Base-by-base conservation (phyloP, 1,139 yeast species). In the Yamadazyma spencermartinsiae region DNA sequence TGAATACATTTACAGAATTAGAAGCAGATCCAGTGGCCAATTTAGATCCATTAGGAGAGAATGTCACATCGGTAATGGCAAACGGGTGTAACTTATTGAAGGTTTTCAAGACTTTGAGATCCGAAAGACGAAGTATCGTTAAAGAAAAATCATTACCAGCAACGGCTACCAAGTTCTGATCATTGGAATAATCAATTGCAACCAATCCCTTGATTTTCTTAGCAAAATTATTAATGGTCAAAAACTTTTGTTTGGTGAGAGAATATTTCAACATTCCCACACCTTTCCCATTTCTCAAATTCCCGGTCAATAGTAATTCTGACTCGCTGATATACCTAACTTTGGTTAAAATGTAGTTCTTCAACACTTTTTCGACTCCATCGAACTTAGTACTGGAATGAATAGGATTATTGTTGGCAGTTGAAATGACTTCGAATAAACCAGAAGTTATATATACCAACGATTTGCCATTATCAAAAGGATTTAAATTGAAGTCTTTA, bases 21-120 rank as follows among this genome's bases (percentile, higher is more conserved):
- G 95, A 87, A 2, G 94, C 95, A 34, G 95, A 84, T 0, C 82
- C 85, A 12, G 90, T 78, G 1, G 90, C 95, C 35, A 89, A 64
- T 39, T 75, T 48, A 30, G 75, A 65, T 11, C 92, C 90, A 50
- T 80, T 75, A 8, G 87, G 83, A 12, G 87, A 82, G 44, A 89
- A 80, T 0, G 79, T 69, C 9, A 87, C 77, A 36, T 79, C 74
- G 0, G 97, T 90, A 37, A 90, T 82, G 9, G 96, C 92, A 60
- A 87, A 86, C 7, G 75, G 68, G 58, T 90, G 98, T 35, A 83
- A 80, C 44, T 82, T 76, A 36, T 73, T 72, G 43, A 81, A 67
- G 5, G 72, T 62, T 42, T 74, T 74, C 31, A 80, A 52, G 9
- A 72, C 62, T 35, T 72, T 68, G 40, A 86, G 74, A 45, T 72